Percentiles rank a stretch among this genome's conserved stretches.
Conservation (phyloP, 208 protist species). For the Leishmania mexicana region DNA sequence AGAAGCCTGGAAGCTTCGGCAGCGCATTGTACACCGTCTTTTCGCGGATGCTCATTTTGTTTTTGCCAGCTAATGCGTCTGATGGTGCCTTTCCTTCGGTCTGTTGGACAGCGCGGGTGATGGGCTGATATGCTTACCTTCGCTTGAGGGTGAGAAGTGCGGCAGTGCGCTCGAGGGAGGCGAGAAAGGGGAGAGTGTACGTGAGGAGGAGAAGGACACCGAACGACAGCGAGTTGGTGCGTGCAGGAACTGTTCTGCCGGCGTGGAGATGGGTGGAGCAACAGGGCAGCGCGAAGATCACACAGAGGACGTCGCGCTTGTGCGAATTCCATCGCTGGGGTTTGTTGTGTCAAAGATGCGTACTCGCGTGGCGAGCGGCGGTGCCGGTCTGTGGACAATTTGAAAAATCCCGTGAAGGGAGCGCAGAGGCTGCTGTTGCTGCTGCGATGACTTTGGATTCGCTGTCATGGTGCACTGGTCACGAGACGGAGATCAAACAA, state of each 20-base stretch:
- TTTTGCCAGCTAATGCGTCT: not conserved
- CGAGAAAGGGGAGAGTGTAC: not conserved
- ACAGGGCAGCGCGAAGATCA: not conserved
- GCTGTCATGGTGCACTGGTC: not conserved
- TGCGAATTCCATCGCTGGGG: not conserved
- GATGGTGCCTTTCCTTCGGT: not conserved
- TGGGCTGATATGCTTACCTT: not conserved
- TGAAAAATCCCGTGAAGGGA: not conserved
- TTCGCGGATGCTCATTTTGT: conserved; percentile 39
- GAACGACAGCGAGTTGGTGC: not conserved
- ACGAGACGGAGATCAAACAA: not conserved
- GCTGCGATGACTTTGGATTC: not conserved
- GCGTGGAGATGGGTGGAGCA: not conserved
- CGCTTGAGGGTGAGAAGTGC: not conserved
- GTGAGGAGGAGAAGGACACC: not conserved
- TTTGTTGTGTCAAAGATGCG: not conserved
- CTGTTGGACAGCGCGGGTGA: not conserved
- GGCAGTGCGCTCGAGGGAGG: not conserved
- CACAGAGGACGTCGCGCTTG: not conserved
- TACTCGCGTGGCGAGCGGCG: not conserved
- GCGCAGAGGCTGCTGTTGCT: not conserved
- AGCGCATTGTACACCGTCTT: conserved; percentile 86
- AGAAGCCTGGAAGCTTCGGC: conserved; percentile 83
- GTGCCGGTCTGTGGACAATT: not conserved
- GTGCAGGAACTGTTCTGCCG: not conserved